Conservation (phyloP, 164 flowering plant species). For the Saururus chinensis region DNA sequence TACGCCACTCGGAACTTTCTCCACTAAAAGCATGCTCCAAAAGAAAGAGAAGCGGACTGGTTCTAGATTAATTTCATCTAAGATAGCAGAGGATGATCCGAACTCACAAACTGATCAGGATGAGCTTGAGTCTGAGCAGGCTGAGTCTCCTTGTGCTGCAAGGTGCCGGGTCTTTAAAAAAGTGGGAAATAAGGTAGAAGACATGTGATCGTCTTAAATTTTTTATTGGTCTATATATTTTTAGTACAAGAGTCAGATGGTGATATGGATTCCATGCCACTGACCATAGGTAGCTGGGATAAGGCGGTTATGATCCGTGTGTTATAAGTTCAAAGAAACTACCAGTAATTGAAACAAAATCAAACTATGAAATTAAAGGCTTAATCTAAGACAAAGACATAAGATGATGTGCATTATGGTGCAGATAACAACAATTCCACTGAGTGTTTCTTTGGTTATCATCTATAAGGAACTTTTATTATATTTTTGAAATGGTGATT, state of each 20-base stretch:
- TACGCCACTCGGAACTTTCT: constrained; percentile 65
- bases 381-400: too few species aligned
- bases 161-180: constrained; percentile 61
- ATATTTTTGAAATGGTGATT: too few species aligned
- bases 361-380: too few species aligned
- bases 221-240: not conserved
- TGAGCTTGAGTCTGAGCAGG: constrained; percentile 13
- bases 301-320: too few species aligned
- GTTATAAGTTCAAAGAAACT: too few species aligned
- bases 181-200: constrained; percentile 41
- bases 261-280: not conserved
- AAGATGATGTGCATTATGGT: not conserved
- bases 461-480: too few species aligned
- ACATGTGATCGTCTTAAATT: not conserved
- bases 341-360: too few species aligned
- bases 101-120: constrained; percentile 17
- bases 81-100: constrained; percentile 22
- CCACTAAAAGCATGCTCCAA: constrained; percentile 57
- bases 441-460: not conserved
- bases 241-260: not conserved
- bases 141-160: constrained; percentile 58
- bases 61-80: constrained; percentile 63
- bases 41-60: constrained; percentile 43
- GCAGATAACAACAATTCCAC: not conserved
- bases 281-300: not conserved